Evolutionary conservation across 805 yeast genomes (phyloP).

Genomic region (Zygosaccharomyces siamensis): DNA sequence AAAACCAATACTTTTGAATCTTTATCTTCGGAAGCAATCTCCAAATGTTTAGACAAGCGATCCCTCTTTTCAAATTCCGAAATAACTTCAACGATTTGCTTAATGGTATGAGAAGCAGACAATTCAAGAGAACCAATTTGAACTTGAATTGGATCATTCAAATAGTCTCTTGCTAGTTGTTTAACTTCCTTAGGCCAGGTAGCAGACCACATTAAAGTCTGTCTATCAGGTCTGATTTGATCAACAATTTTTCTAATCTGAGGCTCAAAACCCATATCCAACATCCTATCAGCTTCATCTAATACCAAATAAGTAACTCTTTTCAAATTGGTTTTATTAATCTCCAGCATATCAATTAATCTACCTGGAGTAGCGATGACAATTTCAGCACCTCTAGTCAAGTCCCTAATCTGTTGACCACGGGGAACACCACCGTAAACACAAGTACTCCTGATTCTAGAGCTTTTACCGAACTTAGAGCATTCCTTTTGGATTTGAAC

Average conservation of each 20-base stretch:
- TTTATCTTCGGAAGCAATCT: constrained; percentile 64
- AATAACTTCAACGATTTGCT: constrained; percentile 87
- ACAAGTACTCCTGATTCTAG: constrained; percentile 94
- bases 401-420: constrained; percentile 96
- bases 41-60: constrained; percentile 76
- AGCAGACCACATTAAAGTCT: constrained; percentile 99
- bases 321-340: constrained; percentile 88
- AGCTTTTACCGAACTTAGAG: constrained; percentile 85
- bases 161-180: constrained; percentile 84
- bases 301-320: constrained; percentile 95
- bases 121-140: constrained; percentile 93
- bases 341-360: constrained; percentile 94
- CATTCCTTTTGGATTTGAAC: constrained; percentile 97
- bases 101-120: constrained; percentile 94
- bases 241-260: constrained; percentile 97
- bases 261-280: constrained; percentile 99
- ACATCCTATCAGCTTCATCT: constrained; percentile 99
- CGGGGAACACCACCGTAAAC: constrained; percentile 99
- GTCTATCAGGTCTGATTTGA: constrained; percentile 99
- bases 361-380: constrained; percentile 98
- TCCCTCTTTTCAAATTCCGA: constrained; percentile 94
- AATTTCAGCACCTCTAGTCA: constrained; percentile 92
- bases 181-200: constrained; percentile 99
- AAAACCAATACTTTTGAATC: constrained; percentile 80
- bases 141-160: constrained; percentile 91